phyloP scores from a whole-genome alignment of 257 asterid species.

The Solanum pinnatisectum region DNA sequence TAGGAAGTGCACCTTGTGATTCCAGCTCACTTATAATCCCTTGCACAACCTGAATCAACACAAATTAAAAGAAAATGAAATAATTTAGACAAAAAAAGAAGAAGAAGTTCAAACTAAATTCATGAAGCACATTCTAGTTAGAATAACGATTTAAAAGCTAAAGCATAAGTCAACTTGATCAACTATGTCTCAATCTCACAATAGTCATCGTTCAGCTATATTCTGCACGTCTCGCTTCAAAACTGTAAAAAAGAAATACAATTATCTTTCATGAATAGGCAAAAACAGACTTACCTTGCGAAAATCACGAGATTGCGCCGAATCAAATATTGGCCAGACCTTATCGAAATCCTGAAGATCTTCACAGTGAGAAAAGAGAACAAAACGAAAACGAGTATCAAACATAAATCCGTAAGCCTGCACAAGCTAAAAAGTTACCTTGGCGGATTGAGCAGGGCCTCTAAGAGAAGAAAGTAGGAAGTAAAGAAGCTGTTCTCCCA shows the following conservation, averaged over 20 bases:
- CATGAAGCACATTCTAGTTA: neutral
- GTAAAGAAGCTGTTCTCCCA: slow-evolving; percentile 96
- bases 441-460: slow-evolving; percentile 93
- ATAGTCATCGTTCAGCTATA: neutral
- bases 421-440: slow-evolving; percentile 21
- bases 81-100: neutral
- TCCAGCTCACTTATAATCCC: slow-evolving; percentile 97
- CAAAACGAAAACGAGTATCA: neutral
- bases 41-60: slow-evolving; percentile 69
- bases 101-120: neutral
- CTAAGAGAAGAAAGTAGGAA: slow-evolving; percentile 90
- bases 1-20: slow-evolving; percentile 95
- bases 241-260: neutral
- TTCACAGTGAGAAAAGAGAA: neutral
- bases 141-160: neutral
- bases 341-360: slow-evolving; percentile 85
- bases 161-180: neutral
- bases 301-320: slow-evolving; percentile 98
- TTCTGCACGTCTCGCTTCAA: neutral
- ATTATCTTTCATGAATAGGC: neutral
- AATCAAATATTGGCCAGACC: slow-evolving; percentile 99
- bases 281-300: slow-evolving; percentile 53
- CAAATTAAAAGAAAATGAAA: slow-evolving; percentile 1
- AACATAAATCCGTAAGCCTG: neutral
- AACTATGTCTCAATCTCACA: neutral